Percentiles rank a stretch among this genome's conserved stretches.
Conservation (phyloP, 129 eudicot species). For the Pulicaria dysenterica region DNA sequence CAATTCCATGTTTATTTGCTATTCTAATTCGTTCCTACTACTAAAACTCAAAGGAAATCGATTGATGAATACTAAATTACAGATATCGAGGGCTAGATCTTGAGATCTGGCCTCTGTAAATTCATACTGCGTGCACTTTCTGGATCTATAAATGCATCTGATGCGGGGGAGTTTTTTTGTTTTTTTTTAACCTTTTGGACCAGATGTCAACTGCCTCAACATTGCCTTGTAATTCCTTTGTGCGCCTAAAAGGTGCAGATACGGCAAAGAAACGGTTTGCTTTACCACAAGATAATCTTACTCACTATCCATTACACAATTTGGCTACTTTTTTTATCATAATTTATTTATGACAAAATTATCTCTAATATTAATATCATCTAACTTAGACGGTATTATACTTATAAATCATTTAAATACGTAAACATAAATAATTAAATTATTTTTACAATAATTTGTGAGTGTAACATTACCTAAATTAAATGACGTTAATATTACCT, state of each 20-base stretch:
- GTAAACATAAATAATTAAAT: too few species aligned
- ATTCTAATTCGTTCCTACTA: constrained; percentile 19
- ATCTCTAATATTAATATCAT: too few species aligned
- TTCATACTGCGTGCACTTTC: constrained; percentile 34
- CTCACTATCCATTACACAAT: not conserved
- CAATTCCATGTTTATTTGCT: constrained; percentile 60
- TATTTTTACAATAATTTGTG: too few species aligned
- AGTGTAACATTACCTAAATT: too few species aligned
- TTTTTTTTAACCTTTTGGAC: constrained; percentile 19
- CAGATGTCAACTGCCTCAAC: constrained; percentile 32
- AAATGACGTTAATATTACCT: too few species aligned
- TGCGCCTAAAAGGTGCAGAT: constrained; percentile 27
- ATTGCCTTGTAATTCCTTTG: not conserved
- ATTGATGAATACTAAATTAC: not conserved
- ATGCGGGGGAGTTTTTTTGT: constrained; percentile 15
- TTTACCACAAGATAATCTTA: constrained; percentile 32
- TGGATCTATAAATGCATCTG: constrained; percentile 31
- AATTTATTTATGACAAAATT: too few species aligned
- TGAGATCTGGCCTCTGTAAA: constrained; percentile 47
- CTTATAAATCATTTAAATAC: too few species aligned
- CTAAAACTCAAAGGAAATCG: constrained; percentile 12
- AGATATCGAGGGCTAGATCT: constrained; percentile 35
- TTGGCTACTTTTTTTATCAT: too few species aligned
- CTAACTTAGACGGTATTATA: too few species aligned
- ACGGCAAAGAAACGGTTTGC: constrained; percentile 38